These are phyloP conservation scores for Rhynchosporium graminicola DNA, from an alignment of 2,329 filamentous ascomycete species.

Conservation along the genomic window DNA sequence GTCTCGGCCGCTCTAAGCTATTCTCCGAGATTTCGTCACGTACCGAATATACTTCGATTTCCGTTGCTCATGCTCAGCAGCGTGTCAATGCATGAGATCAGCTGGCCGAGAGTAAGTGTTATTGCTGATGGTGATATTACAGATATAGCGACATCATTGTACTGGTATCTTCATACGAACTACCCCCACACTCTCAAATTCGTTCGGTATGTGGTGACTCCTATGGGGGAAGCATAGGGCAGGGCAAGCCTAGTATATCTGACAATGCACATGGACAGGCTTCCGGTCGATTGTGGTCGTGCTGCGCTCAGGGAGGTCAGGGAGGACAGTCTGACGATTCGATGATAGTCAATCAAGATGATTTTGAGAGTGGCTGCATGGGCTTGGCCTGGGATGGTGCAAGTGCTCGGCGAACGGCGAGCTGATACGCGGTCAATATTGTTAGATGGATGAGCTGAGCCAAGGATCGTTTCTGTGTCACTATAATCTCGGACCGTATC, in stretches of 20 bases:
- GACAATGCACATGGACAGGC: not conserved
- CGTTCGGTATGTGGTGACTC: conserved; percentile 1
- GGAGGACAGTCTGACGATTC: not conserved
- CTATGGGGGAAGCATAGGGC: not conserved
- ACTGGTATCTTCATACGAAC: not conserved
- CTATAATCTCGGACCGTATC: not conserved
- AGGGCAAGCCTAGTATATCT: not conserved
- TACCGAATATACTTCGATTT: not conserved
- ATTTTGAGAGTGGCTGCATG: conserved; percentile 12
- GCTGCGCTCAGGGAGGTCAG: not conserved
- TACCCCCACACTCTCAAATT: not conserved
- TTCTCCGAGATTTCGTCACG: not conserved
- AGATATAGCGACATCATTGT: not conserved
- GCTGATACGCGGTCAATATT: not conserved
- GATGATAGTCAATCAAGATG: conserved; percentile 2
- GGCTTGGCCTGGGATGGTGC: not conserved
- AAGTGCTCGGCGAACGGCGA: conserved; percentile 1
- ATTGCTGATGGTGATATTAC: not conserved
- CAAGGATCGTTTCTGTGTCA: not conserved
- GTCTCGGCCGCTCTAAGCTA: not conserved
- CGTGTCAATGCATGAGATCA: conserved; percentile 1
- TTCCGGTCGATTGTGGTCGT: not conserved
- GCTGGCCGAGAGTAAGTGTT: not conserved
- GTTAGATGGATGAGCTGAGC: not conserved
- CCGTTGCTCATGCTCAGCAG: not conserved